Conservation (phyloP, 2,329 filamentous ascomycete genomes). For the Phialophora verrucosa region DNA sequence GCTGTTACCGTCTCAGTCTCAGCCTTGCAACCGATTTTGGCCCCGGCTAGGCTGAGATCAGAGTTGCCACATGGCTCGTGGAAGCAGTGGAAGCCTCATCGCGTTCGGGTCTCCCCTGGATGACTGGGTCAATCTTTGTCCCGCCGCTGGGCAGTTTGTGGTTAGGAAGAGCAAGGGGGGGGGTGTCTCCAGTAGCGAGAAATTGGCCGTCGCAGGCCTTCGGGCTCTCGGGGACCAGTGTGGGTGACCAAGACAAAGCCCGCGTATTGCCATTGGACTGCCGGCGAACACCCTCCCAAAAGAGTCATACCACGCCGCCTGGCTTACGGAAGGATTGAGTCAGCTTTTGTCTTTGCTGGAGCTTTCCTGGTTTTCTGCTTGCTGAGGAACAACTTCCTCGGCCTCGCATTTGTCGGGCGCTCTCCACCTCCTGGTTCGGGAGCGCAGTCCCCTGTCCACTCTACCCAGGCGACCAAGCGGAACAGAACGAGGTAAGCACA, state of each 20-base stretch:
- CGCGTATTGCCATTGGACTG: conserved; percentile 7
- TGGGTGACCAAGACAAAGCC: conserved; percentile 8
- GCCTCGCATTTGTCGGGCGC: conserved; percentile 4
- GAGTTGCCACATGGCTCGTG: conserved; percentile 18
- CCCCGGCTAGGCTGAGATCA: conserved; percentile 17
- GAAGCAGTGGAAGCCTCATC: conserved; percentile 20
- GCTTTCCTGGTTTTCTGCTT: not conserved
- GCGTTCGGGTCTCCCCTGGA: conserved; percentile 7
- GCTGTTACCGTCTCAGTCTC: conserved; percentile 5
- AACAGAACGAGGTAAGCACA: conserved; percentile 12
- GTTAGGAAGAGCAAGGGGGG: not conserved
- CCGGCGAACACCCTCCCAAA: conserved; percentile 6
- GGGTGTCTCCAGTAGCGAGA: not conserved
- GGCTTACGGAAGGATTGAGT: conserved; percentile 30
- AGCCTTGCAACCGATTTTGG: conserved; percentile 17
- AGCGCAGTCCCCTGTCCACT: not conserved
- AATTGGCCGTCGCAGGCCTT: conserved; percentile 6
- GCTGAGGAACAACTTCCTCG: conserved; percentile 4
- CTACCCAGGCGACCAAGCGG: conserved; percentile 5
- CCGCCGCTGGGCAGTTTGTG: conserved; percentile 7
- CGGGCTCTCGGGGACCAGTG: conserved; percentile 20
- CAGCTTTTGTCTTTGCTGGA: not conserved
- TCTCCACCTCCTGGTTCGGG: conserved; percentile 12
- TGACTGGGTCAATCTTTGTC: conserved; percentile 1
- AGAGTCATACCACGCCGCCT: not conserved